Percentiles rank a stretch among this genome's conserved stretches.
Conservation (phyloP, 495 filamentous ascomycete genomes). For the Penicillium alfredii region DNA sequence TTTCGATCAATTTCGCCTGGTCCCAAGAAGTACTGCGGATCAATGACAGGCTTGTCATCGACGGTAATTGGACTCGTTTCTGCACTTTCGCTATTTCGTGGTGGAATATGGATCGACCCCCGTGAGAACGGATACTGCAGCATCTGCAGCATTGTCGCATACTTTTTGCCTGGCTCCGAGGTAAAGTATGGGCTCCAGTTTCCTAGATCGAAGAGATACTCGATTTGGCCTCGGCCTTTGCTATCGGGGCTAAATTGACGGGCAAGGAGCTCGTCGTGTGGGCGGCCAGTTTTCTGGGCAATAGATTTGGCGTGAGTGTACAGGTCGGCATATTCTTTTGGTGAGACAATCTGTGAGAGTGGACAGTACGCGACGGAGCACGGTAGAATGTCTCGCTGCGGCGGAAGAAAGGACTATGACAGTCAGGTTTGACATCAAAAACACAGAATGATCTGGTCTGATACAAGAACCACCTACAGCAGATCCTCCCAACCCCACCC, state of each 20-base stretch:
- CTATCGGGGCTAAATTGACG: conserved; percentile 24
- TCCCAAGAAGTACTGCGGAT: conserved; percentile 41
- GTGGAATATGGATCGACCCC: conserved; percentile 42
- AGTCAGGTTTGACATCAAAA: too few relatives aligned
- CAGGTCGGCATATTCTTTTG: conserved; percentile 10
- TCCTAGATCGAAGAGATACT: conserved; percentile 45
- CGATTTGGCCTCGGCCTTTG: conserved; percentile 43
- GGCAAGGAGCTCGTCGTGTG: conserved; percentile 13
- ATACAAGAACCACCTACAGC: conserved; percentile 8
- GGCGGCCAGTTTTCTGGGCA: background rate
- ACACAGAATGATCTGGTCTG: too few relatives aligned
- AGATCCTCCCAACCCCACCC: conserved; percentile 16
- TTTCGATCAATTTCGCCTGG: conserved; percentile 36
- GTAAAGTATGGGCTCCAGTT: conserved; percentile 43
- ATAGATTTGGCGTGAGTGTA: conserved; percentile 1
- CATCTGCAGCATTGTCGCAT: conserved; percentile 48
- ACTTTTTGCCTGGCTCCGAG: conserved; percentile 39
- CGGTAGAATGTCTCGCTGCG: conserved; percentile 41
- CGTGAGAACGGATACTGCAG: conserved; percentile 48
- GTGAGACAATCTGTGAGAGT: conserved; percentile 28
- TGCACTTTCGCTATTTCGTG: conserved; percentile 3
- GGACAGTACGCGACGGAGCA: conserved; percentile 44
- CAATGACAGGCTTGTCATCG: conserved; percentile 33
- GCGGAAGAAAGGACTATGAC: conserved; percentile 8
- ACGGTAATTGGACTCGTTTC: conserved; percentile 6